A percentile compares a stretch with the other conserved stretches of the same genome.
phyloP scores from a whole-genome alignment of 306 rosid genomes.

The Aeschynomene evenia region DNA sequence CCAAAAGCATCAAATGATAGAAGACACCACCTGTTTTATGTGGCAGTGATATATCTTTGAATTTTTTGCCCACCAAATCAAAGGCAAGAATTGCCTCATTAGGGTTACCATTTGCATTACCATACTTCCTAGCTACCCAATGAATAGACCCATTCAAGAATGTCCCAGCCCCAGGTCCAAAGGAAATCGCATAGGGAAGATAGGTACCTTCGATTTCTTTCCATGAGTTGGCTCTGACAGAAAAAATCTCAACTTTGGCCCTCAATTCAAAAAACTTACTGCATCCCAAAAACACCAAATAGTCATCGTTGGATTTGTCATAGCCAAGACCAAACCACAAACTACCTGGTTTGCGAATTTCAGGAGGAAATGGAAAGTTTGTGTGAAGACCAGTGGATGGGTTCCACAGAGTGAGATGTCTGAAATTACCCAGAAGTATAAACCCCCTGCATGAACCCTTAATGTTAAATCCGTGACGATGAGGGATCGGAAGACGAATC shows the following conservation, averaged over 20 bases:
- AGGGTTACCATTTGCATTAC: background rate
- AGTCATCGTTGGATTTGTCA: background rate
- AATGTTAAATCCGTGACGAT: no score
- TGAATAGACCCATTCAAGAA: constrained; percentile 14
- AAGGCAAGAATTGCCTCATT: constrained; percentile 1
- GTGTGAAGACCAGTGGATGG: background rate
- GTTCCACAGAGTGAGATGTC: background rate
- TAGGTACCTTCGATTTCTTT: background rate
- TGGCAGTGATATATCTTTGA: background rate
- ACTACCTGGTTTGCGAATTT: background rate
- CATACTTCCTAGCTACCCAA: background rate
- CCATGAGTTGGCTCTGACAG: constrained; percentile 13
- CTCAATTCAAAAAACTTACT: background rate
- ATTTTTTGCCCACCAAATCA: background rate
- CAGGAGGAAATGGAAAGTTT: background rate
- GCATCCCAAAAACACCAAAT: background rate
- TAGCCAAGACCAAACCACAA: background rate
- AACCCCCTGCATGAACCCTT: background rate
- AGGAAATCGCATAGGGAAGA: no score
- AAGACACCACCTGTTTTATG: background rate
- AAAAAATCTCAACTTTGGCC: background rate
- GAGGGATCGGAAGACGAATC: background rate
- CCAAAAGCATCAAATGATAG: background rate
- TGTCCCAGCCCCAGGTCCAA: background rate
- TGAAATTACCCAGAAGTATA: background rate